Conservation (phyloP, 768 basidiomycete genomes). For the Ramaria sp. region DNA sequence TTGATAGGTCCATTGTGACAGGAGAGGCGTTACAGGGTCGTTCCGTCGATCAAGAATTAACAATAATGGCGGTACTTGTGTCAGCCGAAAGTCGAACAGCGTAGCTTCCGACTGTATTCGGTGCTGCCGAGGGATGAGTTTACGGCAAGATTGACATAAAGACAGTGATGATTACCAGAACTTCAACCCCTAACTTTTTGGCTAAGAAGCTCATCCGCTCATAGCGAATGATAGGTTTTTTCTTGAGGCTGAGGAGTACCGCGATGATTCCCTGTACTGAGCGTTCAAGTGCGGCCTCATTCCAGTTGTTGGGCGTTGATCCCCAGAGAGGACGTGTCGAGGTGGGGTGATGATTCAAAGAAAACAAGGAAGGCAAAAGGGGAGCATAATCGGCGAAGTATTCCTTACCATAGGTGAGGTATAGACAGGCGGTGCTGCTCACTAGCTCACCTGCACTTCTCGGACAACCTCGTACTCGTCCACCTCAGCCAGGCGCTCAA, state of each 20-base stretch:
- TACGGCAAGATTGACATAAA: not conserved
- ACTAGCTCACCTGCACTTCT: slow-evolving; percentile 76
- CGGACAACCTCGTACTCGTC: slow-evolving; percentile 95
- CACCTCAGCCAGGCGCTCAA: slow-evolving; percentile 86
- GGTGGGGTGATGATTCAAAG: slow-evolving; percentile 68
- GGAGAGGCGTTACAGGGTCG: slow-evolving; percentile 91
- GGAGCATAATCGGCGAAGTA: slow-evolving; percentile 96
- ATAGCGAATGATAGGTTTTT: slow-evolving; percentile 84
- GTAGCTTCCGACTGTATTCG: slow-evolving; percentile 70
- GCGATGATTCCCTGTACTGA: slow-evolving; percentile 72
- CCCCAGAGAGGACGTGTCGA: slow-evolving; percentile 58
- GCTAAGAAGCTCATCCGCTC: slow-evolving; percentile 92
- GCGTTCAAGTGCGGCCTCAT: slow-evolving; percentile 61
- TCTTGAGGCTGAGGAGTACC: slow-evolving; percentile 87
- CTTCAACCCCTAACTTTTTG: slow-evolving; percentile 75
- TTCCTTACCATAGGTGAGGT: slow-evolving; percentile 45
- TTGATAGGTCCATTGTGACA: slow-evolving; percentile 99
- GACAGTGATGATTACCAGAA: slow-evolving; percentile 48
- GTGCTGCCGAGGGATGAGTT: slow-evolving; percentile 37
- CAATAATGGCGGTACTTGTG: slow-evolving; percentile 79
- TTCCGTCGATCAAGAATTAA: slow-evolving; percentile 92
- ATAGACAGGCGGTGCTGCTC: not conserved
- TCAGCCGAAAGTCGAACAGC: slow-evolving; percentile 86
- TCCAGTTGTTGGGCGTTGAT: slow-evolving; percentile 62
- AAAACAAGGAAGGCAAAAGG: slow-evolving; percentile 76